Evolutionary conservation across 2,329 filamentous ascomycete genomes (phyloP).

Genomic region (Penicillium aurantiogriseum): DNA sequence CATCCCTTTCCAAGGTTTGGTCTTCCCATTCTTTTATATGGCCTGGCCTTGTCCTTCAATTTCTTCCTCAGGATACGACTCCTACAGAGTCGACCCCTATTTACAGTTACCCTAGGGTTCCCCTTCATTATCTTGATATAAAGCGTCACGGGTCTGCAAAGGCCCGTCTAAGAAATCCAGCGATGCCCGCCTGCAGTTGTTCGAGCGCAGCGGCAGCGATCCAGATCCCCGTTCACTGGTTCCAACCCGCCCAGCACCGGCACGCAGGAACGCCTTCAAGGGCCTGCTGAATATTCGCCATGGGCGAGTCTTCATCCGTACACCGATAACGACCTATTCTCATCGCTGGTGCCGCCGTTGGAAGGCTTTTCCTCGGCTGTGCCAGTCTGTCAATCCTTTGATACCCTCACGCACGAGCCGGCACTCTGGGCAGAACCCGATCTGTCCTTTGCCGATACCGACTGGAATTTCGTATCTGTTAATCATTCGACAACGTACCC

Average conservation of each 20-base stretch:
- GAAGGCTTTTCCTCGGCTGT: constrained; percentile 17
- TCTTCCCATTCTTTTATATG: constrained; percentile 15
- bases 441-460: constrained; percentile 20
- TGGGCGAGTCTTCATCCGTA: constrained; percentile 17
- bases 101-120: constrained; percentile 5
- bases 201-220: constrained; percentile 18
- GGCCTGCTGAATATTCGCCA: constrained; percentile 14
- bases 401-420: constrained; percentile 19
- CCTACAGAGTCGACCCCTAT: constrained; percentile 15
- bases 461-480: constrained; percentile 23
- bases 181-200: constrained; percentile 25
- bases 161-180: constrained; percentile 27
- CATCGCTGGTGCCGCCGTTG: constrained; percentile 14
- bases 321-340: constrained; percentile 11
- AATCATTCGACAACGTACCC: constrained; percentile 9
- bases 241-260: constrained; percentile 16
- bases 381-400: constrained; percentile 18
- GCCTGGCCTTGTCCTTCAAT: not conserved
- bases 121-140: not conserved
- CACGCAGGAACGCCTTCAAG: constrained; percentile 18
- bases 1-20: not conserved
- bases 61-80: constrained; percentile 25
- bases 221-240: constrained; percentile 16
- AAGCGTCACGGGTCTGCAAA: constrained; percentile 26
- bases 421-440: constrained; percentile 23